Percentiles rank a stretch among this genome's conserved stretches.
These are phyloP conservation scores for Yamadazyma akitaensis DNA, from an alignment of 805 yeast genomes.

Conservation along the genomic window DNA sequence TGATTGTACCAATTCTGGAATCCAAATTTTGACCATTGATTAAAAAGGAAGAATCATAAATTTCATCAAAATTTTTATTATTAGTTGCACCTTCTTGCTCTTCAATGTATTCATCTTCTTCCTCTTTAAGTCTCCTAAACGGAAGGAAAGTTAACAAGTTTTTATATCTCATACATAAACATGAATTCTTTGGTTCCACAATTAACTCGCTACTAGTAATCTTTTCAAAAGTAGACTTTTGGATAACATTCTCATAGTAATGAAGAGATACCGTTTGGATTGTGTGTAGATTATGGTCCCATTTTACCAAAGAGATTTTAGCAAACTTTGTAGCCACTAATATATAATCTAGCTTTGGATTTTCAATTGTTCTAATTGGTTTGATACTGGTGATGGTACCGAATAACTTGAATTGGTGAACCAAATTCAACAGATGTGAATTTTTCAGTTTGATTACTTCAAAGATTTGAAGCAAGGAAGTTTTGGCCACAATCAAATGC, in stretches of 20 bases:
- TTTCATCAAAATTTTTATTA: constrained; percentile 6
- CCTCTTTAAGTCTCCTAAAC: constrained; percentile 46
- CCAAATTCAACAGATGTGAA: constrained; percentile 27
- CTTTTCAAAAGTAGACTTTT: constrained; percentile 45
- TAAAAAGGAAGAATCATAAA: constrained; percentile 56
- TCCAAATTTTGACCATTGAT: constrained; percentile 57
- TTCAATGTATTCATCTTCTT: constrained; percentile 29
- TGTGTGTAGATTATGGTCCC: constrained; percentile 54
- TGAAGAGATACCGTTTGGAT: constrained; percentile 80
- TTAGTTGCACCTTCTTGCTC: constrained; percentile 6
- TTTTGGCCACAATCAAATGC: constrained; percentile 67
- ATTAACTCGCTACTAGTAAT: constrained; percentile 44
- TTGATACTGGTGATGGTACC: constrained; percentile 65
- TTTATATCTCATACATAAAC: constrained; percentile 58
- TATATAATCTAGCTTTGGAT: constrained; percentile 53
- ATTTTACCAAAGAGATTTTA: constrained; percentile 70
- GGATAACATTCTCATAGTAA: constrained; percentile 73
- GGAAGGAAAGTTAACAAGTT: constrained; percentile 75
- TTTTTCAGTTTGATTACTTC: constrained; percentile 33
- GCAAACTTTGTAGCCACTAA: constrained; percentile 69
- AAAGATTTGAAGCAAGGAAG: constrained; percentile 65
- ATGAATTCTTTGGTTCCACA: constrained; percentile 57
- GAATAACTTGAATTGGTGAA: constrained; percentile 66
- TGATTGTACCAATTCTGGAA: constrained; percentile 55
- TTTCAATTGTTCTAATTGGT: constrained; percentile 46